Percentiles rank a stretch among this genome's conserved stretches.
phyloP scores from a whole-genome alignment of 2,329 filamentous ascomycete genomes.

The Ophiostoma tasmaniense region DNA sequence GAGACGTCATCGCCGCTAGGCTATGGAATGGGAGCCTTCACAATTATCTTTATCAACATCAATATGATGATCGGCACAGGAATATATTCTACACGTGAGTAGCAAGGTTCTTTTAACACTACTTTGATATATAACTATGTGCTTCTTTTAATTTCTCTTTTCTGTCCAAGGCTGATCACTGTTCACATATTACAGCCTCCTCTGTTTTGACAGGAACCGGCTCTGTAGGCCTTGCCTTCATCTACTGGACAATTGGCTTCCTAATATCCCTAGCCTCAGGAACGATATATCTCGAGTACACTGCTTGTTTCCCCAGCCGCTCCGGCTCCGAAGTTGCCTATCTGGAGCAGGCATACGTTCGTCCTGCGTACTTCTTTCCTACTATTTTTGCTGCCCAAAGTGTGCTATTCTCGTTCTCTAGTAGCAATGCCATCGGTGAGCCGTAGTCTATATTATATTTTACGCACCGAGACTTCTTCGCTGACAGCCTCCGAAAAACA shows the following conservation, averaged over 20 bases:
- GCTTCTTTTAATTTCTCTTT: too few relatives aligned
- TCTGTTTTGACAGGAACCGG: slow-evolving; percentile 51
- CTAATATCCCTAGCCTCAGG: slow-evolving; percentile 48
- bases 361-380: slow-evolving; percentile 56
- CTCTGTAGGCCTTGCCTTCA: slow-evolving; percentile 52
- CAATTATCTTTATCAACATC: slow-evolving; percentile 51
- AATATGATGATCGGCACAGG: slow-evolving; percentile 57
- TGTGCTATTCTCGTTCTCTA: slow-evolving; percentile 56
- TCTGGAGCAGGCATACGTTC: slow-evolving; percentile 58
- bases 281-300: slow-evolving; percentile 54
- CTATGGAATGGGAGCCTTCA: slow-evolving; percentile 47
- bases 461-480: background rate
- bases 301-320: slow-evolving; percentile 57
- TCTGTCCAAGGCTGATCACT: too few relatives aligned
- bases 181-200: slow-evolving; percentile 34
- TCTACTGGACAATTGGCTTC: slow-evolving; percentile 58
- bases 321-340: slow-evolving; percentile 60
- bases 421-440: slow-evolving; percentile 51
- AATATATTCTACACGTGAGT: slow-evolving; percentile 54
- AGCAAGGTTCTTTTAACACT: too few relatives aligned
- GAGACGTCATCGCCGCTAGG: slow-evolving; percentile 52
- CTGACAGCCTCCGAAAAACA: slow-evolving; percentile 20
- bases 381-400: slow-evolving; percentile 56
- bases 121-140: too few relatives aligned
- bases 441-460: background rate